Conservation (phyloP, 1,284 basidiomycete species). For the Ustilago crameri region DNA sequence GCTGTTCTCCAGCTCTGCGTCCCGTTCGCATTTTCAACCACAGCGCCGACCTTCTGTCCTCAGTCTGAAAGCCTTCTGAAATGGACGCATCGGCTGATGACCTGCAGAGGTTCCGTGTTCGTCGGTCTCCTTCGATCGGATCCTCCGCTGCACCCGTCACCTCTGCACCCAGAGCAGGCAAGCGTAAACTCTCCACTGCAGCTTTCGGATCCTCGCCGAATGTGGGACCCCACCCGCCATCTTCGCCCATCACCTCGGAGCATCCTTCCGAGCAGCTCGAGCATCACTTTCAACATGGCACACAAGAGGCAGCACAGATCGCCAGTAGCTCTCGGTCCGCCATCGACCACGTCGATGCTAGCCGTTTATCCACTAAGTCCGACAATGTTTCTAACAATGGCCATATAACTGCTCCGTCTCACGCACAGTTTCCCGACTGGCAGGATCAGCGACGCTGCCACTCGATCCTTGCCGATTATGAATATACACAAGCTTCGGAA, state of each 20-base stretch:
- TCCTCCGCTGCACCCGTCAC: constrained; percentile 24
- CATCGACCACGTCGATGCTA: constrained; percentile 23
- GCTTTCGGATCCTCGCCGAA: constrained; percentile 43
- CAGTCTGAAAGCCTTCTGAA: background rate
- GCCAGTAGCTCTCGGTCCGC: constrained; percentile 32
- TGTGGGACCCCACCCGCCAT: constrained; percentile 29
- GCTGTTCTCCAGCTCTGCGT: constrained; percentile 28
- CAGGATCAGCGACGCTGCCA: constrained; percentile 46
- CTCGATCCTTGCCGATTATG: constrained; percentile 30
- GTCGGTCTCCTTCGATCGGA: constrained; percentile 42
- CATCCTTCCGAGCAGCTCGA: constrained; percentile 19
- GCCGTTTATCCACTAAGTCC: background rate
- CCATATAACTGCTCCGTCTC: constrained; percentile 6
- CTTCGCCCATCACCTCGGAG: constrained; percentile 37
- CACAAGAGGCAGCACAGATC: constrained; percentile 21
- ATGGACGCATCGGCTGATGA: constrained; percentile 54
- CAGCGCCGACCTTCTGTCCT: background rate
- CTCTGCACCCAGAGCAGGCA: constrained; percentile 23
- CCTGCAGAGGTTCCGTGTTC: constrained; percentile 34
- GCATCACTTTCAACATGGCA: constrained; percentile 16
- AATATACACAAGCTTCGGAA: constrained; percentile 27
- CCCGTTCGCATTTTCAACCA: constrained; percentile 2
- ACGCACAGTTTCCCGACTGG: constrained; percentile 30
- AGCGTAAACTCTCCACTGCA: constrained; percentile 49
- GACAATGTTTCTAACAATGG: constrained; percentile 8